Conservation (phyloP, 1,284 basidiomycete genomes). For the Xerocomus nothofagi region DNA sequence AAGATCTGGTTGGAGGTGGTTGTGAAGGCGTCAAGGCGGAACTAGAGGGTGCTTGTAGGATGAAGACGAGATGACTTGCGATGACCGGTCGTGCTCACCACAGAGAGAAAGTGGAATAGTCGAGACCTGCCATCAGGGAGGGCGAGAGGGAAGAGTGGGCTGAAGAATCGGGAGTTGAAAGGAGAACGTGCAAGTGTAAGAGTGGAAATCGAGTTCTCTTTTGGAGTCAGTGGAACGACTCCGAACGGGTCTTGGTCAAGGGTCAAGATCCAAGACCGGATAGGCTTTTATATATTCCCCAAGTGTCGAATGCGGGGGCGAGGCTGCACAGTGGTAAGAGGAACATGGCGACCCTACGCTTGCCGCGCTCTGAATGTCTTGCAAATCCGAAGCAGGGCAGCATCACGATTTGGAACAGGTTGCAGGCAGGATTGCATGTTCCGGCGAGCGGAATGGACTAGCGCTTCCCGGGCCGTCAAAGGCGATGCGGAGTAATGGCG, state of each 20-base stretch:
- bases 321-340: constrained; percentile 21
- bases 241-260: constrained; percentile 29
- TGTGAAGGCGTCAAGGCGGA: constrained; percentile 32
- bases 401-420: constrained; percentile 34
- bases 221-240: constrained; percentile 23
- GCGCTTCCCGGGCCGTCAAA: constrained; percentile 29
- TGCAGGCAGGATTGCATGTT: constrained; percentile 33
- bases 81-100: constrained; percentile 17
- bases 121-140: constrained; percentile 25
- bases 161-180: constrained; percentile 7
- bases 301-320: constrained; percentile 29
- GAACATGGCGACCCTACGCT: constrained; percentile 34
- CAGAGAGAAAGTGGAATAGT: constrained; percentile 33
- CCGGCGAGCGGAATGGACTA: constrained; percentile 29
- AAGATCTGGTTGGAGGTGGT: constrained; percentile 25
- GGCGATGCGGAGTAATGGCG: constrained; percentile 29
- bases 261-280: constrained; percentile 23
- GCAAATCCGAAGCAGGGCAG: constrained; percentile 37
- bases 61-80: constrained; percentile 1
- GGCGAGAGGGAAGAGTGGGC: not conserved
- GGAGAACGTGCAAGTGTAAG: constrained; percentile 9
- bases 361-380: constrained; percentile 32
- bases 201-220: constrained; percentile 24
- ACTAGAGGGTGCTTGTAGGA: constrained; percentile 9
- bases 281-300: constrained; percentile 32